Evolutionary conservation across 768 basidiomycete genomes (phyloP), one percentile per base, ranked within the genome.

Genomic region (Macrocybe gigantea): DNA sequence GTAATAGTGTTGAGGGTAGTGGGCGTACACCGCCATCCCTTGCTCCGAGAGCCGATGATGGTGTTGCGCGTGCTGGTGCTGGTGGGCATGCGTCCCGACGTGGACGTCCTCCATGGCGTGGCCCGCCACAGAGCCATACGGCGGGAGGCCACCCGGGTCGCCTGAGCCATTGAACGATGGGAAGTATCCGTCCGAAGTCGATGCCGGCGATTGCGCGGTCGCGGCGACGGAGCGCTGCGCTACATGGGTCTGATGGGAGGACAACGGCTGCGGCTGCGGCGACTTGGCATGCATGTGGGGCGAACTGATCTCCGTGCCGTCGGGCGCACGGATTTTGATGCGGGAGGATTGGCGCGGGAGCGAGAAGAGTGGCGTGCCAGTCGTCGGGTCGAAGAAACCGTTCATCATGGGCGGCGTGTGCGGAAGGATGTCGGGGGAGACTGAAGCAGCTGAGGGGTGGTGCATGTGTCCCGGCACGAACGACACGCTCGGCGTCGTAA

Each of bases 271-370:
- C 63, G 14, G 51, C 34, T 15, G 41, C 22, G 42, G 32, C 11
- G 42, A 44, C 32, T 44, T 34, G 30, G 30, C 10, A 33, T 31
- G 42, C 6, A 34, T 31, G 8, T 31, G 42, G 11, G 41, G 41
- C 35, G 29, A 34, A 30, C 10, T 13, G 32, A 44, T 44, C 8
- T 57, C 45, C 15, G 68, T 68, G 6, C 60, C 61, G 2, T 79
- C 61, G 2, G 74, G 87, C 9, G 84, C 78, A 49, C 87, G 83
- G 44, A 90, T 90, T 64, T 87, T 82, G 47, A 90, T 65, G 41
- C 86, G 83, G 14, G 80, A 77, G 49, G 76, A 78, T 60, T 85
- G 80, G 13, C 86, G 78, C 33, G 87, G 83, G 58, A 85, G 80
- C 4, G 83, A 73, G 60, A 90, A 89, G 15, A 89, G 77, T n/a